Evolutionary conservation across 768 basidiomycete genomes (phyloP), one percentile per base, ranked within the genome.

Genomic region (Mrakia hoshinonis): DNA sequence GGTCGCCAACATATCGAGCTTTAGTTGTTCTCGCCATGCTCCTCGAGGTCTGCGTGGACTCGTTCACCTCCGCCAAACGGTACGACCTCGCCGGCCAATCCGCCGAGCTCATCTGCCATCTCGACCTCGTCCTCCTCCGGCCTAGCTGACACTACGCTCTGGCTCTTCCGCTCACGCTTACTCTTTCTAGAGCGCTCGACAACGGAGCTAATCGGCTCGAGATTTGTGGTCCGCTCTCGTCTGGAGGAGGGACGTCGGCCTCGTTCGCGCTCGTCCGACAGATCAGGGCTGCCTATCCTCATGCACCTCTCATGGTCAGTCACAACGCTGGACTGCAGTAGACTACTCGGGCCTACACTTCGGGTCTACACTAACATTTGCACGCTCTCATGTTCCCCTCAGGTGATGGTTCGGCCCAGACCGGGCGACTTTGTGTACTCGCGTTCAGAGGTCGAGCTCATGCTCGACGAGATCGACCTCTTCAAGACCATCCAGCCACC

Each of bases 181-280:
- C 26, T 24, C 67, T 67, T 65, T 20, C 77, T n/a, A 91, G 90
- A 77, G 88, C 91, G 48, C 81, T 85, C n/a, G 77, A 81, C 49
- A 89, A 85, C 43, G 89, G 89, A 12, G 88, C 89, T 60, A 82
- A 90, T 78, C 84, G 89, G 73, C 83, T 92, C n/a, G 89, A 91
- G 76, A 78, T 91, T 15, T 91, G 89, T 75, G 84, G 82, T 7
- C 88, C 87, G 77, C 81, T 91, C 24, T 85, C 83, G 4, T 75
- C 85, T 34, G 91, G 90, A 29, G 91, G 91, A 26, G 91, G 91
- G 11, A 89, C 86, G 22, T 92, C 91, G 0, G 91, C 91, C 5
- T 88, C 85, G 72, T 74, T 89, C n/a, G 91, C 91, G 0, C 82
- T 92, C 43, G 80, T 90, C 47, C 86, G 7, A n/a, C 5, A 15